Evolutionary conservation across 225 moss, liverwort and hornwort species (phyloP), one percentile per base, ranked within the genome.

Genomic region (Physcomitrium patens): DNA sequence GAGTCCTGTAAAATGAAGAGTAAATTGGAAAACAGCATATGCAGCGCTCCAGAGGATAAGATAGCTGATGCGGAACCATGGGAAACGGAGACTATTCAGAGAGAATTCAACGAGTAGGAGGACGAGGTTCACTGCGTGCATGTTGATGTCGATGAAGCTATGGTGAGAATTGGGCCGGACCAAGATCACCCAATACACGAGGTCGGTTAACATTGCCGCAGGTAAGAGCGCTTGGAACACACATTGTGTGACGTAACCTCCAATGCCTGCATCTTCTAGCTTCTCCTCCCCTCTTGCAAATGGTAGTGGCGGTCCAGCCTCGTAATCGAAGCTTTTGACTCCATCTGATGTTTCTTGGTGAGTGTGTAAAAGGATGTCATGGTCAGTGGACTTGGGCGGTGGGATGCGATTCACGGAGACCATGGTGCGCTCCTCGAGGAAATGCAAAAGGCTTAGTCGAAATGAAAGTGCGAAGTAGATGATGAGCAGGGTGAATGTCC

Each of bases 61-160:
- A 84, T 96, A 96, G 58, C 86, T 79, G 60, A 84, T 61, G 80
- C 96, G 89, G 74, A 92, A 92, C 93, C 92, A 96, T 24, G 96
- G 96, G 31, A 89, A 96, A 14, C 93, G 87, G 55, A 93, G 92
- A 64, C 86, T 83, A 65, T 92, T 92, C 47, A 96, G 50, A 42
- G 71, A 80, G 71, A 93, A 85, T 68, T 96, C 96, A 22, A 70
- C 55, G 8, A 72, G 43, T 66, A 96, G 73, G 43, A 96, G 83
- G 8, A 88, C 41, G 17, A 87, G 78, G 70, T 96, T 96, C 59
- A 92, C 61, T 27, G 44, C 84, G 79, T 96, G 96, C 89, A 96
- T 86, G 69, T 96, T 89, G 26, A 89, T 16, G 76, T 92, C 92
- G 43, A 96, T 82, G 81, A 93, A 92, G 19, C 74, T 74, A 56